phyloP scores from a whole-genome alignment of 192 early-diverging fungal genomes.

The Chytriomyces sp. region DNA sequence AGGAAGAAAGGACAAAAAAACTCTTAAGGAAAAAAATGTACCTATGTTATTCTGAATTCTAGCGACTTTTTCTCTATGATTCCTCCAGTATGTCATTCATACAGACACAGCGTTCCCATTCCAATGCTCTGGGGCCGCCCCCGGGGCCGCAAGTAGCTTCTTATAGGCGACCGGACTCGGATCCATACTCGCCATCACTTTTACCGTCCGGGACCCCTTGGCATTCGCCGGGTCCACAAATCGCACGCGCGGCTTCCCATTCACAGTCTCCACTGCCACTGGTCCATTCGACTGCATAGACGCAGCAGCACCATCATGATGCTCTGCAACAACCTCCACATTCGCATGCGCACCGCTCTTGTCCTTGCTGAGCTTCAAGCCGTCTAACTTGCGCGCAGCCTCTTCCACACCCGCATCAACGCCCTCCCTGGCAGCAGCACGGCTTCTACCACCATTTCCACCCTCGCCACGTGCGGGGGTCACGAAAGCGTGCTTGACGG shows the following conservation, averaged over 20 bases:
- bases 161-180: constrained; percentile 8
- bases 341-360: background rate
- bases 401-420: background rate
- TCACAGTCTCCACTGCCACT: background rate
- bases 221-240: background rate
- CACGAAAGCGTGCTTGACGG: background rate
- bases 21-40: too few relatives aligned
- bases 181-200: background rate
- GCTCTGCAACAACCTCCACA: background rate
- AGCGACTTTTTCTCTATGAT: too few relatives aligned
- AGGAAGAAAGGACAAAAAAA: too few relatives aligned
- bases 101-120: background rate
- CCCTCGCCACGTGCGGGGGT: background rate
- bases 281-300: too few relatives aligned
- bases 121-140: constrained; percentile 16
- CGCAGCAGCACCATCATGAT: too few relatives aligned
- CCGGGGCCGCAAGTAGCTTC: constrained; percentile 27
- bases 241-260: background rate
- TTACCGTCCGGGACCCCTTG: background rate
- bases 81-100: background rate
- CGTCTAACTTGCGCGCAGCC: background rate
- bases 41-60: too few relatives aligned
- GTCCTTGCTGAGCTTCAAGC: background rate
- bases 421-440: background rate
- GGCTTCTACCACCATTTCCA: background rate